Evolutionary conservation across 148 eudicot species (phyloP), one percentile per base, ranked within the genome.

Genomic region (Diospyros lotus): DNA sequence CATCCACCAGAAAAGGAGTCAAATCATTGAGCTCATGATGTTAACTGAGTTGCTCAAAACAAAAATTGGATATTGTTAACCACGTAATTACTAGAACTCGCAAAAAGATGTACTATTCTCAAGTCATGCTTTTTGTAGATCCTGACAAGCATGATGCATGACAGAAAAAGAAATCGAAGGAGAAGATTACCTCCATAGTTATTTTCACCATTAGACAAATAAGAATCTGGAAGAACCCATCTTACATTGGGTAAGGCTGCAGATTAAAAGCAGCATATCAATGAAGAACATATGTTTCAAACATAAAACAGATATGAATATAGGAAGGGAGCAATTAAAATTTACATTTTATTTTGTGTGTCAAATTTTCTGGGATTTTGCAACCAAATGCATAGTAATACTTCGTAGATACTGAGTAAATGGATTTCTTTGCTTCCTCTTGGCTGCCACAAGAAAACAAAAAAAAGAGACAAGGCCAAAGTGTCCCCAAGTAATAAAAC

Each of bases 181-280:
- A 9, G 28, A 71, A 50, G 38, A 43, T 17, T 85, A 90, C 96
- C 96, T 73, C 96, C 96, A 79, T 90, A 89, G 60, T 82, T 87
- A 76, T 83, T 80, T 79, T 89, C 87, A 71, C 44, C 74, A 59
- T 75, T 83, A 89, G 75, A 84, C 75, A 90, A 77, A 58, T 90
- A 85, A 9, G 92, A 88, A 74, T 90, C 95, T 4, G 95, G 91
- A 7, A 90, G 88, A 70, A 89, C 86, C 92, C 92, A 90, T 68
- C 87, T 87, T 65, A 90, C 88, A 67, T 82, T 74, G 46, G 86
- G 86, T 55, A 88, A 59, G 63, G 84, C 96, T 90, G 86, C 84
- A 82, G 17, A 80, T 50, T 55, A 58, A 41, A 66, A 66, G 75
- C 4, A 39, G 50, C 1, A 15, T 55, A 79, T 74, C n/a, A 75